phyloP scores from a whole-genome alignment of 2,329 filamentous ascomycete species.

The Keithomyces neogunnii region DNA sequence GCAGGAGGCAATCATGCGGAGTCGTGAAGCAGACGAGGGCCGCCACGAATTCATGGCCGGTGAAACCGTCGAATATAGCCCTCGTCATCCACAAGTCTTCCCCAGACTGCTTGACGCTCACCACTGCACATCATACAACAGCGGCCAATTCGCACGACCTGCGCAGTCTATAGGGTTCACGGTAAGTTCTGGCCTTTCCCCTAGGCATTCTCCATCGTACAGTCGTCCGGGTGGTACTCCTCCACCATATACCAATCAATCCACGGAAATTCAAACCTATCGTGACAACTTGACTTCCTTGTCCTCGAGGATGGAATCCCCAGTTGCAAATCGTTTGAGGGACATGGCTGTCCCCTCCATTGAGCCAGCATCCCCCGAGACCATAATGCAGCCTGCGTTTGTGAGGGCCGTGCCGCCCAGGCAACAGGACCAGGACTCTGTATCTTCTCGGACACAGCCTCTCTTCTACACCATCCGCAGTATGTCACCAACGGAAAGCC shows the following conservation, averaged over 20 bases:
- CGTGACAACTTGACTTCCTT: slow-evolving; percentile 19
- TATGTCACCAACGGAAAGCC: slow-evolving; percentile 1
- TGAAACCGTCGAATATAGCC: slow-evolving; percentile 5
- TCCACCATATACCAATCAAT: neutral
- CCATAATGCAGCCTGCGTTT: slow-evolving; percentile 23
- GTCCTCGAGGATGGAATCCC: slow-evolving; percentile 8
- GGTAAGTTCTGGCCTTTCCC: slow-evolving; percentile 3
- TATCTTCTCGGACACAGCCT: slow-evolving; percentile 7
- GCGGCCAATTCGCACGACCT: slow-evolving; percentile 2
- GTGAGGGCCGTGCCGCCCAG: slow-evolving; percentile 23
- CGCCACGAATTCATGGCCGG: slow-evolving; percentile 11
- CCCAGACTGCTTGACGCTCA: slow-evolving; percentile 4
- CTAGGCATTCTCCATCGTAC: slow-evolving; percentile 5
- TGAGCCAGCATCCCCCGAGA: slow-evolving; percentile 31
- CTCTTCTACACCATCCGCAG: slow-evolving; percentile 11
- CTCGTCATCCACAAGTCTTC: slow-evolving; percentile 1
- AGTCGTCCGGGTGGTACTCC: neutral
- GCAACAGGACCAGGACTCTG: slow-evolving; percentile 14
- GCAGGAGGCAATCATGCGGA: slow-evolving; percentile 29
- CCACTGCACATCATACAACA: slow-evolving; percentile 1
- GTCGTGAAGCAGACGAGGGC: slow-evolving; percentile 12
- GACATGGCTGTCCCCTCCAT: slow-evolving; percentile 39
- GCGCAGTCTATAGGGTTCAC: slow-evolving; percentile 2
- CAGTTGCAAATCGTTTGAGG: slow-evolving; percentile 17
- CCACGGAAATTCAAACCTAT: neutral